phyloP scores from a whole-genome alignment of 441 rosid species.

The Eugenia klotzschiana region DNA sequence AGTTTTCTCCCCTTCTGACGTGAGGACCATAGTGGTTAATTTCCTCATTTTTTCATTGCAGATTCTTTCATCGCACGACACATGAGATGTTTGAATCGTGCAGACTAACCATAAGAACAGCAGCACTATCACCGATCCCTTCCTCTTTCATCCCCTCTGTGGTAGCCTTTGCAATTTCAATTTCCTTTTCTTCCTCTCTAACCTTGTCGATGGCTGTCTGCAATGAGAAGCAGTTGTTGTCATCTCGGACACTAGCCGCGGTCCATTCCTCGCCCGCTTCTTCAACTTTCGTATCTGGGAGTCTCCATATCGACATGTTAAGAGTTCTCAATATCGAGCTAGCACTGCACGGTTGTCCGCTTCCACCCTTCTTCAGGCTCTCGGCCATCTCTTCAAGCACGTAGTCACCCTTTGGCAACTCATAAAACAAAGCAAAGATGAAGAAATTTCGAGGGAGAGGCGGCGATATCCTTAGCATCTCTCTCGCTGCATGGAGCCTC shows the following conservation, averaged over 20 bases:
- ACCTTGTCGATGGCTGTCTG: slow-evolving; percentile 44
- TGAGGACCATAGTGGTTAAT: background rate
- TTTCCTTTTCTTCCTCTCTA: slow-evolving; percentile 48
- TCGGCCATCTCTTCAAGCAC: slow-evolving; percentile 66
- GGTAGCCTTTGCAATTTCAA: slow-evolving; percentile 55
- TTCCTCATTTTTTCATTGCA: background rate
- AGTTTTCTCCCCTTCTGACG: background rate
- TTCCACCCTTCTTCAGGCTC: slow-evolving; percentile 32
- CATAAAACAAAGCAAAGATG: slow-evolving; percentile 69
- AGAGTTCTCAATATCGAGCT: slow-evolving; percentile 56
- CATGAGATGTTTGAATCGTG: background rate
- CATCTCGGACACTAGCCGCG: slow-evolving; percentile 13
- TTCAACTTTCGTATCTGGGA: slow-evolving; percentile 16
- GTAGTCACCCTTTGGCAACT: slow-evolving; percentile 77
- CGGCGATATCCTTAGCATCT: slow-evolving; percentile 68
- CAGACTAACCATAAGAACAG: slow-evolving; percentile 52
- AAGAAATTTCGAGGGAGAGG: slow-evolving; percentile 70
- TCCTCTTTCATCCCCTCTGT: slow-evolving; percentile 52
- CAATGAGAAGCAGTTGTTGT: slow-evolving; percentile 14
- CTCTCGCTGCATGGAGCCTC: slow-evolving; percentile 86
- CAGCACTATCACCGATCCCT: slow-evolving; percentile 54
- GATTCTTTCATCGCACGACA: background rate
- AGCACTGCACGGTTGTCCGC: slow-evolving; percentile 43
- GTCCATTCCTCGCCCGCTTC: slow-evolving; percentile 11
- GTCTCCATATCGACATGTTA: slow-evolving; percentile 24